Evolutionary conservation across 2,329 filamentous ascomycete genomes (phyloP).

Genomic region (Chaetomium globosum): DNA sequence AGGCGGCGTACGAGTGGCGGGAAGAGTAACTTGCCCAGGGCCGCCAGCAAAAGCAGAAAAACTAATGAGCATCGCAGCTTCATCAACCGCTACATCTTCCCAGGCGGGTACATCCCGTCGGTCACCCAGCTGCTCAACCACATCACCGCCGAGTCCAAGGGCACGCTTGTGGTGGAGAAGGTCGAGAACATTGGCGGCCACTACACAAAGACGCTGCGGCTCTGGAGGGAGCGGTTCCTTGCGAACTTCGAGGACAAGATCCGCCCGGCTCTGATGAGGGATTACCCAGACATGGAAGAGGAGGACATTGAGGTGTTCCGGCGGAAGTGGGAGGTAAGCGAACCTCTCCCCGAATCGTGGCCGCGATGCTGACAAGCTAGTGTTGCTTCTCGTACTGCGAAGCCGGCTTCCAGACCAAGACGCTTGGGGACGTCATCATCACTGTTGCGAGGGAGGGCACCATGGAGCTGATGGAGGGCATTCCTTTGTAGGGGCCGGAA

Average conservation of each 20-base stretch:
- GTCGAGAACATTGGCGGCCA: slow-evolving; percentile 75
- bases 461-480: slow-evolving; percentile 68
- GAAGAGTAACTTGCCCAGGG: slow-evolving; percentile 55
- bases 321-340: slow-evolving; percentile 68
- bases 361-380: slow-evolving; percentile 40
- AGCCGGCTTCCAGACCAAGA: slow-evolving; percentile 72
- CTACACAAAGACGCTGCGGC: slow-evolving; percentile 67
- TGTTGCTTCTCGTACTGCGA: slow-evolving; percentile 79
- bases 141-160: slow-evolving; percentile 62
- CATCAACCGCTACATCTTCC: slow-evolving; percentile 77
- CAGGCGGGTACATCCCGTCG: slow-evolving; percentile 70
- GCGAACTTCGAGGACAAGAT: slow-evolving; percentile 64
- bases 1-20: slow-evolving; percentile 65
- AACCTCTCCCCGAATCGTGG: neutral
- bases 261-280: slow-evolving; percentile 58
- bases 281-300: slow-evolving; percentile 62
- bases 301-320: slow-evolving; percentile 67
- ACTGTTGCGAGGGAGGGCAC: slow-evolving; percentile 68
- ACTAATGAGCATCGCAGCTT: slow-evolving; percentile 48
- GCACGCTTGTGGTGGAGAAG: slow-evolving; percentile 65
- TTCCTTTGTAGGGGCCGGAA: slow-evolving; percentile 55
- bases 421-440: slow-evolving; percentile 71
- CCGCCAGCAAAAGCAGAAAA: neutral
- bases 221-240: slow-evolving; percentile 70
- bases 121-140: slow-evolving; percentile 59